phyloP scores from a whole-genome alignment of 1,284 basidiomycete genomes.

The Sphaerobolus stellatus region DNA sequence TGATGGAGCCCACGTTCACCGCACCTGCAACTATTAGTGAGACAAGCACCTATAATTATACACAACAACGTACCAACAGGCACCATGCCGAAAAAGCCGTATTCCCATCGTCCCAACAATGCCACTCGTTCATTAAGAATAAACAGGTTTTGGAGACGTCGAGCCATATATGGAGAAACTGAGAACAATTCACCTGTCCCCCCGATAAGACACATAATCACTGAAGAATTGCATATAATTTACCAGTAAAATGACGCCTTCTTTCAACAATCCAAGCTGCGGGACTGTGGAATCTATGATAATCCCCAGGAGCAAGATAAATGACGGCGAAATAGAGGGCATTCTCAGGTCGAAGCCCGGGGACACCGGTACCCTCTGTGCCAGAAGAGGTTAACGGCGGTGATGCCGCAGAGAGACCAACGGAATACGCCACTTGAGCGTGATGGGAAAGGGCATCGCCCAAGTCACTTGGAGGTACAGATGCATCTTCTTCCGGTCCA shows the following conservation, averaged over 20 bases:
- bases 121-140: slow-evolving; percentile 98
- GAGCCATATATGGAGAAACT: slow-evolving; percentile 95
- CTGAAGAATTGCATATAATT: slow-evolving; percentile 20
- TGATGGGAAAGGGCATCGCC: slow-evolving; percentile 62
- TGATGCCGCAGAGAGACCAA: slow-evolving; percentile 53
- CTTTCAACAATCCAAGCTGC: slow-evolving; percentile 97
- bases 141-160: slow-evolving; percentile 89
- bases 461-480: slow-evolving; percentile 54
- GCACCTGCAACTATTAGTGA: slow-evolving; percentile 40
- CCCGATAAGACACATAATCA: neutral
- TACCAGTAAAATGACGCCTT: slow-evolving; percentile 89
- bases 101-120: slow-evolving; percentile 91
- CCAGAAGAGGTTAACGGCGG: slow-evolving; percentile 10
- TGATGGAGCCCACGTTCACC: slow-evolving; percentile 97
- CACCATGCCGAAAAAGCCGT: slow-evolving; percentile 97
- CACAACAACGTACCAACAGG: slow-evolving; percentile 67
- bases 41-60: neutral
- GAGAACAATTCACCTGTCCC: slow-evolving; percentile 85
- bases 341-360: slow-evolving; percentile 65
- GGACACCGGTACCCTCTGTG: slow-evolving; percentile 29
- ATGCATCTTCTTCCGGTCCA: slow-evolving; percentile 63
- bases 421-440: slow-evolving; percentile 63
- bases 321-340: slow-evolving; percentile 92
- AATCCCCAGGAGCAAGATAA: slow-evolving; percentile 98
- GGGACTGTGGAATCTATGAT: slow-evolving; percentile 96